Base-by-base conservation (phyloP, 2,329 filamentous ascomycete genomes). In the Lizonia empirigonia region DNA sequence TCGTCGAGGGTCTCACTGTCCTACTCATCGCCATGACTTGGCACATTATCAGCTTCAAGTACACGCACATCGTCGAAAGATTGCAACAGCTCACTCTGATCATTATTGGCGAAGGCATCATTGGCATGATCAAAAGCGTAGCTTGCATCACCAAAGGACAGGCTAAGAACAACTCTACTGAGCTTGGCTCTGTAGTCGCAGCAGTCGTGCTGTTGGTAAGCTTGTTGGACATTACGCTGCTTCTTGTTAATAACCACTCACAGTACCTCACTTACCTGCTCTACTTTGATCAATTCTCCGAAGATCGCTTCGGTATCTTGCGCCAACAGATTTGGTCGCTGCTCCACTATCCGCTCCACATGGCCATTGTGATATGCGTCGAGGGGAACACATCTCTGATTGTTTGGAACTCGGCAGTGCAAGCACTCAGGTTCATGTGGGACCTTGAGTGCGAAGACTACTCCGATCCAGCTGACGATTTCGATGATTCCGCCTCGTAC, bases 71-170 rank as follows among this genome's bases (percentile, higher is more conserved):
- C 26, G 81, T 82, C 46, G 81, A 84, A 58, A 77, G 85, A 6
- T 77, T 87, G 74, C 79, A 78, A 5, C 75, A 85, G 1, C 74
- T 86, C 46, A 86, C 84, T 0, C 74, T 86, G 32, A 85, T 87
- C 54, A 82, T 87, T 46, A 78, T 86, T 40, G 84, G 85, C 13
- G 84, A 86, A 60, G 83, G 83, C 30, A 80, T 85, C 23, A 83
- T 86, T 20, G 78, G 81, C 5, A 72, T 86, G 46, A 77, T 77
- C 32, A 76, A 78, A 59, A 46, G 56, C 24, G 52, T 65, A 4
- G 56, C 63, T 3, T 62, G 60, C 20, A 65, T 68, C 15, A 60
- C 56, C 5, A 65, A 64, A 24, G 55, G 56, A 4, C 59, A 64
- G 18, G 39, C 49, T 3, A 47, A 27, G 26, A 64, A 64, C 30